A percentile compares a stretch with the other conserved stretches of the same genome.
Evolutionary conservation across 768 basidiomycete species (phyloP).

Genomic region (Panaeolus cyanescens): DNA sequence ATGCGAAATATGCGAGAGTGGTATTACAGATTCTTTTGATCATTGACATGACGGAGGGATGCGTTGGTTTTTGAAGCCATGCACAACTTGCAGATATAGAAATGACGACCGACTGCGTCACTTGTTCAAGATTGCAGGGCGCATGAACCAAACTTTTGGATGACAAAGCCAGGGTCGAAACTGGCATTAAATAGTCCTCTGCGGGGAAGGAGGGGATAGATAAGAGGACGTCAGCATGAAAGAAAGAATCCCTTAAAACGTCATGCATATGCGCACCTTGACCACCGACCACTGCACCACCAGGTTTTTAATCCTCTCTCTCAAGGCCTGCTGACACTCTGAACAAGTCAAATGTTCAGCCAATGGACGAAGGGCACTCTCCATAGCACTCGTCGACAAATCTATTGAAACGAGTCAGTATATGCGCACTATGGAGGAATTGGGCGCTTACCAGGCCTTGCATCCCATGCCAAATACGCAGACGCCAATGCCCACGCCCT

Average conservation of each 20-base stretch:
- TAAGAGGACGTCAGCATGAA: not conserved
- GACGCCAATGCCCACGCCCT: constrained; percentile 83
- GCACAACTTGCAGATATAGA: too few relatives aligned
- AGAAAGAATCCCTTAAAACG: not conserved
- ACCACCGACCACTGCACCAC: constrained; percentile 79
- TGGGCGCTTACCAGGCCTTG: constrained; percentile 63
- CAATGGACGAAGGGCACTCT: constrained; percentile 69
- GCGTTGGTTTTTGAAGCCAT: not conserved
- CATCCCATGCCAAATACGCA: constrained; percentile 85
- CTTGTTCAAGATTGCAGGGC: not conserved
- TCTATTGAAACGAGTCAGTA: constrained; percentile 53
- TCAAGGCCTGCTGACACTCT: constrained; percentile 62
- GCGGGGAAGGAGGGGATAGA: constrained; percentile 1
- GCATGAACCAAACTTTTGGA: not conserved
- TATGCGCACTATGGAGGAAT: too few relatives aligned
- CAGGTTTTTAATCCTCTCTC: constrained; percentile 67
- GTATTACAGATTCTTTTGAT: too few relatives aligned
- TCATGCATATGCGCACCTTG: constrained; percentile 48
- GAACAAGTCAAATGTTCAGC: constrained; percentile 71
- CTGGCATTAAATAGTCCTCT: constrained; percentile 59
- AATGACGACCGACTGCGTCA: not conserved
- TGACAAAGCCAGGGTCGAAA: not conserved
- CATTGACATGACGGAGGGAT: too few relatives aligned
- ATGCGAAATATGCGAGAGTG: not conserved
- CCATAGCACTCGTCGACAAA: constrained; percentile 71